Evolutionary conservation across 2,329 filamentous ascomycete species (phyloP), one percentile per base, ranked within the genome.

Genomic region (Aspergillus vadensis): DNA sequence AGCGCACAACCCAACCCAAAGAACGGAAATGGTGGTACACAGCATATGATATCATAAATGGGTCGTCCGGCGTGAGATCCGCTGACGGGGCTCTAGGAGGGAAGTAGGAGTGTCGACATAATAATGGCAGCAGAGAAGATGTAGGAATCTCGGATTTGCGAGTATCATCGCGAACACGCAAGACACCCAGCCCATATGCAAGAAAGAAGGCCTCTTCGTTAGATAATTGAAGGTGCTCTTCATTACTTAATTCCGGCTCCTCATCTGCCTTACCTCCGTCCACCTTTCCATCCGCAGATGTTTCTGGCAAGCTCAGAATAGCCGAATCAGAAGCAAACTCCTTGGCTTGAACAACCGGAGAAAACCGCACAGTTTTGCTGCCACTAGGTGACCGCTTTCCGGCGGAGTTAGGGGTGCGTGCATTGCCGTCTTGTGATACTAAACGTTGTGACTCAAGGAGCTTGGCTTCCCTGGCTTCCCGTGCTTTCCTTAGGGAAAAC

Each of bases 11-110:
- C 94, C 95, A 99, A 23, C 95, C 95, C 0, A 98, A 82, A 0
- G 92, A 96, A 39, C 95, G 89, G 79, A 97, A 99, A 74, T 99
- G 94, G 73, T 99, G 95, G 74, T 97, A 99, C 17, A 91, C 91
- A 12, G 87, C 88, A 71, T 98, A 99, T 60, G 91, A 88, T 0
- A 97, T 75, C 19, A 98, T 80, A 75, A 99, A 99, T 0, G 86
- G 84, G 69, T 96, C 91, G 73, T 97, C 92, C 0, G 92, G 87
- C 15, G 84, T 81, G 3, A 92, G 81, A 10, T 76, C 72, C 7
- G 73, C 69, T 19, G 69, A 72, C 14, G 70, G 47, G 14, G 69
- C 72, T 10, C 80, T 80, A 8, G 88, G 83, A 7, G 90, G 90
- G 55, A 89, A 90, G 68, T 87, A 87, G 0, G 89, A 92, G 67